A percentile compares a stretch with the other conserved stretches of the same genome.
Evolutionary conservation across 179 eudicot species (phyloP).

Genomic region (Amaranthus tricolor): DNA sequence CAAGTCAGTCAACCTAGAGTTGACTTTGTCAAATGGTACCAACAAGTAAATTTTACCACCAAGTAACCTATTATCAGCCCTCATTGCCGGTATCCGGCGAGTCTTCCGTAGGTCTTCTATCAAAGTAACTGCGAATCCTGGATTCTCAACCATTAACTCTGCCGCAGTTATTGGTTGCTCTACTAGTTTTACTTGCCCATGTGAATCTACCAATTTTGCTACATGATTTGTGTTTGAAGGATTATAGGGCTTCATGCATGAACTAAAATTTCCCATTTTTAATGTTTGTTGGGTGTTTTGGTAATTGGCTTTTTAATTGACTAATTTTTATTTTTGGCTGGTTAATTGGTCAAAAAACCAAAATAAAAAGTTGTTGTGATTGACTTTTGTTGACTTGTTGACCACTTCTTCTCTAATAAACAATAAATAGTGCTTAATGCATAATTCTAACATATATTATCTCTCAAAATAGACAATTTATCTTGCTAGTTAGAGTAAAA

Average conservation of each 20-base stretch:
- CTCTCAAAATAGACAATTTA: no score
- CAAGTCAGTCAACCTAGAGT: constrained; percentile 22
- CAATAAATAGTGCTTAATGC: background rate
- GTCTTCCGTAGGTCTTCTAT: constrained; percentile 25
- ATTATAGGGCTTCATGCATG: constrained; percentile 1
- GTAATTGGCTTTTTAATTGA: no score
- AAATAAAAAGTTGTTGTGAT: background rate
- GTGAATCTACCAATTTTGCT: constrained; percentile 18
- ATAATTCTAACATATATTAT: background rate
- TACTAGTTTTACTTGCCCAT: constrained; percentile 14
- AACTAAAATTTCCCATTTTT: constrained; percentile 21
- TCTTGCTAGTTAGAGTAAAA: background rate
- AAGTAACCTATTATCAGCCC: constrained; percentile 26
- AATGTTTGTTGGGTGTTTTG: background rate
- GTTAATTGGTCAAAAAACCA: background rate
- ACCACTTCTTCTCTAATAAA: background rate
- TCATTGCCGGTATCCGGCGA: constrained; percentile 16
- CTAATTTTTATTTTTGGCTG: no score
- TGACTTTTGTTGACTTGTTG: no score
- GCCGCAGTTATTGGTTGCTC: constrained; percentile 46
- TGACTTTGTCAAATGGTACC: constrained; percentile 40
- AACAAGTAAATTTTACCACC: constrained; percentile 64
- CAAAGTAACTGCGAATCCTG: constrained; percentile 20
- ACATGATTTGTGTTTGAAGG: background rate
- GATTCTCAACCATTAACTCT: constrained; percentile 71